phyloP scores from a whole-genome alignment of 2,329 filamentous ascomycete species.

The Colletotrichum orbiculare region DNA sequence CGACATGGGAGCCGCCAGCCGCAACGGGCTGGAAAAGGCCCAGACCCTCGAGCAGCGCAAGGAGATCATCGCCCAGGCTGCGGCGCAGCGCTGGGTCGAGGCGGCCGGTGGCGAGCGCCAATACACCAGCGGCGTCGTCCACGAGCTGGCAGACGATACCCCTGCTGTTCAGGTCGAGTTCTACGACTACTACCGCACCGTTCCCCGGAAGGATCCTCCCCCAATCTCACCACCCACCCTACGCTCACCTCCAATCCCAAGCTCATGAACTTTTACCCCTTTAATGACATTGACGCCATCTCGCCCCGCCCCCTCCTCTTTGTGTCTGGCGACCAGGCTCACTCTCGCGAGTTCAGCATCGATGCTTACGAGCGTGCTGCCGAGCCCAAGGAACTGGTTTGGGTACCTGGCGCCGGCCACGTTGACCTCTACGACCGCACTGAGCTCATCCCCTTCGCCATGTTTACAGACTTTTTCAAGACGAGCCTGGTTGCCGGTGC shows the following conservation, averaged over 20 bases:
- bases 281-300: constrained; percentile 44
- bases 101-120: constrained; percentile 2
- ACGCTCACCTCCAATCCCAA: constrained; percentile 46
- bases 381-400: constrained; percentile 50
- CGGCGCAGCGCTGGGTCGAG: constrained; percentile 16
- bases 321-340: constrained; percentile 41
- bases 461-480: constrained; percentile 43
- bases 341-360: constrained; percentile 45
- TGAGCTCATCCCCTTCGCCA: constrained; percentile 48
- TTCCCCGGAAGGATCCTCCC: constrained; percentile 12
- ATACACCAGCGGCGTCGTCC: constrained; percentile 8
- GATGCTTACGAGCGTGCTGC: constrained; percentile 41
- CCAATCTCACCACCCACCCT: constrained; percentile 45
- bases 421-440: constrained; percentile 51
- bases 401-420: constrained; percentile 46
- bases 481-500: not conserved
- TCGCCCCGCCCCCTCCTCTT: constrained; percentile 45
- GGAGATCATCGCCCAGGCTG: constrained; percentile 2
- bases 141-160: constrained; percentile 7
- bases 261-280: constrained; percentile 47
- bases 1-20: constrained; percentile 22
- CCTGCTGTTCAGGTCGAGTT: constrained; percentile 16
- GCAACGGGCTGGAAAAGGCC: constrained; percentile 6
- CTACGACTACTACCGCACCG: constrained; percentile 31
- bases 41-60: constrained; percentile 15